Evolutionary conservation across 1,284 basidiomycete genomes (phyloP), one percentile per base, ranked within the genome.

Genomic region (Cryptococcus jaspeensis): DNA sequence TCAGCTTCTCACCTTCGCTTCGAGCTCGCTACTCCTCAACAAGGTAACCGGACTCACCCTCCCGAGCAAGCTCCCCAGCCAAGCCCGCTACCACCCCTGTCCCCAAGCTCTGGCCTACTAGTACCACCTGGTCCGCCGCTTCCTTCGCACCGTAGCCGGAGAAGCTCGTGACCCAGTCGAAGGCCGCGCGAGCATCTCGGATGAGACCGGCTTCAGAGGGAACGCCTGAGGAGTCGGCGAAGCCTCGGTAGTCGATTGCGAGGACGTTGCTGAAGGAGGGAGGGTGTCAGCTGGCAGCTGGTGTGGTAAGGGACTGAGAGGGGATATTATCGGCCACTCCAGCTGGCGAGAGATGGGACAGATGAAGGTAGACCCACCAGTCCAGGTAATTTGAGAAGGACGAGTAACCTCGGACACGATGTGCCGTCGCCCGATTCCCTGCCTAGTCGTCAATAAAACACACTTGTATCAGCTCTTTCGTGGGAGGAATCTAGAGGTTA

Each of bases 171-270:
- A 67, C 59, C 45, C 59, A 67, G 64, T 90, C 83, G 83, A 86
- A 96, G 0, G 87, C 89, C 0, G 90, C 82, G 25, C 85, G 80
- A 1, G 90, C 92, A 69, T 98, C 95, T 3, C 76, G 75, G 0
- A 84, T 74, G 0, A 97, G 78, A 0, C 93, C 95, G 13, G 77
- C 74, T 71, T 94, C 88, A 11, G 83, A 85, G 0, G 93, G 93
- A 0, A 72, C 74, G 1, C 92, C 91, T 0, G 84, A 82, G 54
- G 90, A 93, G 71, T 98, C 92, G 0, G 81, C 94, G 66, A 89
- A 98, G 0, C 94, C 94, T n/a, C 92, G 85, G 71, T 95, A 95
- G 75, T 96, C 93, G 44, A 91, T 84, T 0, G 85, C 86, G 20
- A 96, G 76, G 1, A 96, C 86, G 70, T 95, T 96, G 16, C 73